Evolutionary conservation across 2,329 filamentous ascomycete genomes (phyloP).

Genomic region (Pestalotiopsis sp.): DNA sequence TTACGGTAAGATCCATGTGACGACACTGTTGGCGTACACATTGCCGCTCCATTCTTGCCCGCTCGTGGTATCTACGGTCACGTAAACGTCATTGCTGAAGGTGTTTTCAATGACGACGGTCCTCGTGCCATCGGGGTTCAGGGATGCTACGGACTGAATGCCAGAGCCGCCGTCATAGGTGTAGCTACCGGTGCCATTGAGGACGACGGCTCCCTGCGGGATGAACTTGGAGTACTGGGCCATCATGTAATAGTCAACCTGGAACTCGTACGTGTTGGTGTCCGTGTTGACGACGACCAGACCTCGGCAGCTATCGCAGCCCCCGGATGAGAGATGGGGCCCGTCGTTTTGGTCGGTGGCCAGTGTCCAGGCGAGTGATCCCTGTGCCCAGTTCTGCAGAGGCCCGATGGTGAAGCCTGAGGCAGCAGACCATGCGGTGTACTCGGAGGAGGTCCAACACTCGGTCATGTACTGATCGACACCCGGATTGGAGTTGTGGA

Average conservation of each 20-base stretch:
- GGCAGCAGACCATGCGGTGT: slow-evolving; percentile 38
- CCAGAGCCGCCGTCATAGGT: slow-evolving; percentile 40
- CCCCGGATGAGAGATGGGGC: slow-evolving; percentile 41
- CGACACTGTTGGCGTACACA: slow-evolving; percentile 36
- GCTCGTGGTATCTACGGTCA: slow-evolving; percentile 36
- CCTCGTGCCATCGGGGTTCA: slow-evolving; percentile 48
- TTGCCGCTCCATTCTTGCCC: slow-evolving; percentile 42
- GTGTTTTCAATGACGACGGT: slow-evolving; percentile 51
- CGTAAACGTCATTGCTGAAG: slow-evolving; percentile 46
- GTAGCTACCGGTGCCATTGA: slow-evolving; percentile 46
- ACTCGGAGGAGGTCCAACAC: slow-evolving; percentile 42
- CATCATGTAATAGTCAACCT: slow-evolving; percentile 54
- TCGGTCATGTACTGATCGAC: slow-evolving; percentile 51
- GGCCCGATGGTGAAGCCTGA: slow-evolving; percentile 45
- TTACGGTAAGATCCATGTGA: slow-evolving; percentile 50
- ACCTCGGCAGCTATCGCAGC: slow-evolving; percentile 48
- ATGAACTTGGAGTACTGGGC: slow-evolving; percentile 55
- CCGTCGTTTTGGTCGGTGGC: slow-evolving; percentile 38
- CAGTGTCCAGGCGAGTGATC: slow-evolving; percentile 47
- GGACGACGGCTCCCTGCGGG: slow-evolving; percentile 44
- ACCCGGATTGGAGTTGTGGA: slow-evolving; percentile 41
- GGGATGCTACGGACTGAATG: slow-evolving; percentile 46
- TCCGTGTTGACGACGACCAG: slow-evolving; percentile 58
- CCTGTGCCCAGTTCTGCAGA: slow-evolving; percentile 50
- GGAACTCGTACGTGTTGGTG: slow-evolving; percentile 44